Percentiles rank a stretch among this genome's conserved stretches.
phyloP scores from a whole-genome alignment of 176 grass and related monocot species.

The Cymbopogon citratus region DNA sequence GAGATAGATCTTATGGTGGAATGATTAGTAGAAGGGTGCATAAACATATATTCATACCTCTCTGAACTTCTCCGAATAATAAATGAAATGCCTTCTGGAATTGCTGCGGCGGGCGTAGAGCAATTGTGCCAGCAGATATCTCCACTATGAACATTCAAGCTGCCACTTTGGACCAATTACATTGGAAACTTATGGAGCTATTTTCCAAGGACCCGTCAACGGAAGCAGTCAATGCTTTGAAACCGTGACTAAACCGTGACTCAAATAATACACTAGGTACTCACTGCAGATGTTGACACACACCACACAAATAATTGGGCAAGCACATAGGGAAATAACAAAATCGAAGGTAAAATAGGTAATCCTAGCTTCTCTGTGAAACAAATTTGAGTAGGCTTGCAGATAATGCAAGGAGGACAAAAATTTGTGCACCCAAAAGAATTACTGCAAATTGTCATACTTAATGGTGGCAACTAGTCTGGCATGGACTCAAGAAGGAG shows the following conservation, averaged over 20 bases:
- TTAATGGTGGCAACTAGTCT: neutral
- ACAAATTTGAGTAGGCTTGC: neutral
- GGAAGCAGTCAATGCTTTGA: neutral
- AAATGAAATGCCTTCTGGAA: neutral
- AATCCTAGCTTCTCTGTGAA: neutral
- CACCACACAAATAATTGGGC: neutral
- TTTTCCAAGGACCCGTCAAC: neutral
- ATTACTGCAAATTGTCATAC: neutral
- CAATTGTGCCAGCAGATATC: neutral
- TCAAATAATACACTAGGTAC: neutral
- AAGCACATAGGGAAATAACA: neutral
- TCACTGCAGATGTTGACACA: neutral
- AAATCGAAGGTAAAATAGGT: neutral
- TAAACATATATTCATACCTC: slow-evolving; percentile 14
- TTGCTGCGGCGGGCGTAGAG: neutral
- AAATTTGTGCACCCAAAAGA: neutral
- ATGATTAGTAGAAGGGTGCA: neutral
- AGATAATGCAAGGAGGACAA: neutral
- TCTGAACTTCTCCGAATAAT: neutral
- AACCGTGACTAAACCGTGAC: neutral
- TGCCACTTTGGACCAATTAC: slow-evolving; percentile 6
- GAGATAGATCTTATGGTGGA: neutral
- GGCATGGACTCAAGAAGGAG: too few relatives aligned
- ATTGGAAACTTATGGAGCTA: neutral
- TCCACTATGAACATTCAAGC: neutral